Evolutionary conservation across 1,284 basidiomycete species (phyloP).

Genomic region (Tilletia walkeri): DNA sequence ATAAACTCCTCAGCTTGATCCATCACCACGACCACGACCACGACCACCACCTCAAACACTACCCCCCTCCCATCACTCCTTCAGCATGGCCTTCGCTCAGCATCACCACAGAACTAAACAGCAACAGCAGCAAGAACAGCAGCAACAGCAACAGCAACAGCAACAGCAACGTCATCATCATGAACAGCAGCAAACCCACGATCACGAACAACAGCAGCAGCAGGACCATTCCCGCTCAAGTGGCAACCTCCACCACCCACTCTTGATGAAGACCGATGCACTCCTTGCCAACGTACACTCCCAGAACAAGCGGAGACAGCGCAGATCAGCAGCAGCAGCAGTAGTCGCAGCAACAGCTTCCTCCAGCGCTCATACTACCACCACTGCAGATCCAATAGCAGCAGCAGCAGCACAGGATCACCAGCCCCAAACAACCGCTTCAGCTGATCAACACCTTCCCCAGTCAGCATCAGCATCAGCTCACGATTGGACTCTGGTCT

Average conservation of each 20-base stretch:
- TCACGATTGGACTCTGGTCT: slow-evolving; percentile 13
- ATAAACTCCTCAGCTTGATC: too few species aligned
- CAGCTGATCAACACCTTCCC: too few species aligned
- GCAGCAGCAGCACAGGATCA: too few species aligned
- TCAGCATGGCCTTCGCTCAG: slow-evolving; percentile 4
- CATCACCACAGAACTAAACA: not conserved
- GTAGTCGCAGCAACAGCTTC: too few species aligned
- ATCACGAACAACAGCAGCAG: not conserved
- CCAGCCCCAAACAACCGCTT: too few species aligned
- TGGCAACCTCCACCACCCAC: not conserved
- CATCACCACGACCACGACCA: too few species aligned
- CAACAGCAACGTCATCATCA: not conserved
- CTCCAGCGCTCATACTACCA: too few species aligned
- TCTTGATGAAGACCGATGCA: not conserved
- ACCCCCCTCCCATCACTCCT: too few species aligned
- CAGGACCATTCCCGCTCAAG: not conserved
- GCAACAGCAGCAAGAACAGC: slow-evolving; percentile 5
- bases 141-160: not conserved
- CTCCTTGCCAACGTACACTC: not conserved
- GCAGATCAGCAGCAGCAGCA: not conserved
- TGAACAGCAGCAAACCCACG: not conserved
- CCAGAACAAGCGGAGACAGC: not conserved
- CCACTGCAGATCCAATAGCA: too few species aligned
- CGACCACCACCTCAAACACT: too few species aligned
- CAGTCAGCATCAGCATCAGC: not conserved